These are phyloP conservation scores for Claviceps sp. DNA, from an alignment of 2,329 filamentous ascomycete species.

Conservation along the genomic window DNA sequence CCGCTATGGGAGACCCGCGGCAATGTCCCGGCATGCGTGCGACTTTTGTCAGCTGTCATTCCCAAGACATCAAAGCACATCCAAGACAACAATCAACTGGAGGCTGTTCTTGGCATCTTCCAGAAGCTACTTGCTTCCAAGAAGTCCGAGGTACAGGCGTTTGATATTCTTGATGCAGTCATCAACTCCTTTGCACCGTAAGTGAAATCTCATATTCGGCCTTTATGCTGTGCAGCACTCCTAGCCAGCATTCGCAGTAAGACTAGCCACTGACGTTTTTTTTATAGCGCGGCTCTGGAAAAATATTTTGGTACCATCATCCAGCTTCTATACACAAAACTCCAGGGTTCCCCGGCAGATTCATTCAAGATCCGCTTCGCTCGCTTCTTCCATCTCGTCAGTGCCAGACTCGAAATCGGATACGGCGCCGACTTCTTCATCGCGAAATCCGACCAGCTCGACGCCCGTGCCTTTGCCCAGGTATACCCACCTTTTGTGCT, in stretches of 20 bases:
- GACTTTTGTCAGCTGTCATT: conserved; percentile 73
- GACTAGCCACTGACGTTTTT: not conserved
- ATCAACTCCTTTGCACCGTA: conserved; percentile 60
- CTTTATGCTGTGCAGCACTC: not conserved
- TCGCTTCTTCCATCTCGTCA: conserved; percentile 87
- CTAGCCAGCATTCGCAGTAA: not conserved
- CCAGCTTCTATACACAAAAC: conserved; percentile 65
- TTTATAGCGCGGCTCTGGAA: conserved; percentile 46
- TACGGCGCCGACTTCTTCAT: conserved; percentile 90
- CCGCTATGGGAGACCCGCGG: conserved; percentile 81
- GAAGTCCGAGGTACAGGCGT: conserved; percentile 72
- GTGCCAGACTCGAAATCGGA: conserved; percentile 63
- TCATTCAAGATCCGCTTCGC: conserved; percentile 78
- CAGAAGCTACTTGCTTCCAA: conserved; percentile 76
- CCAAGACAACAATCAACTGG: conserved; percentile 64
- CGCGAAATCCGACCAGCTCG: conserved; percentile 66
- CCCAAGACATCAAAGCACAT: conserved; percentile 63
- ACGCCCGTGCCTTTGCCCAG: conserved; percentile 65
- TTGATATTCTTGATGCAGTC: conserved; percentile 79
- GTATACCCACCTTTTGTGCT: conserved; percentile 83
- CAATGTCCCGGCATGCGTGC: conserved; percentile 82
- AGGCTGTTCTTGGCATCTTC: conserved; percentile 88
- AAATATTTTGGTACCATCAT: conserved; percentile 70
- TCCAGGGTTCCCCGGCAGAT: conserved; percentile 58
- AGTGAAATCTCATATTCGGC: conserved; percentile 20